phyloP scores from a whole-genome alignment of 2,329 filamentous ascomycete species.

The Pyricularia pennisetigena region DNA sequence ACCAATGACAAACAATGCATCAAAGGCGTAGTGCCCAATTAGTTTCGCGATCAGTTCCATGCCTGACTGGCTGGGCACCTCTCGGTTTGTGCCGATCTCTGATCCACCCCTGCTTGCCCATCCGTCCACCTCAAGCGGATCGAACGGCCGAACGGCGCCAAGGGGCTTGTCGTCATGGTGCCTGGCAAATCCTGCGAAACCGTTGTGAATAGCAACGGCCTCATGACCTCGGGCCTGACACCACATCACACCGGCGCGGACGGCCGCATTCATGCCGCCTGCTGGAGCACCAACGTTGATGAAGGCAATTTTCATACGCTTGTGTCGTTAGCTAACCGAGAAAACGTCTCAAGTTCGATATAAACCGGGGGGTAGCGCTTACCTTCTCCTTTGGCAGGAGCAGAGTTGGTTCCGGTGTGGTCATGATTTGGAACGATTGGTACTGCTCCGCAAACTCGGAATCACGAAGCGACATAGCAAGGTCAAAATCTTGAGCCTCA shows the following conservation, averaged over 20 bases:
- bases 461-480: slow-evolving; percentile 80
- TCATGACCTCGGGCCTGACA: slow-evolving; percentile 88
- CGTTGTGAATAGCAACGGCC: slow-evolving; percentile 88
- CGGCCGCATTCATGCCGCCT: slow-evolving; percentile 96
- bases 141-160: slow-evolving; percentile 73
- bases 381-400: slow-evolving; percentile 63
- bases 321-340: slow-evolving; percentile 17
- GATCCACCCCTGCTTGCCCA: slow-evolving; percentile 97
- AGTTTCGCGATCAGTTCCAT: slow-evolving; percentile 74
- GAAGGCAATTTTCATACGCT: slow-evolving; percentile 89
- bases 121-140: slow-evolving; percentile 88
- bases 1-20: slow-evolving; percentile 84
- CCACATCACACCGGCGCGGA: slow-evolving; percentile 86
- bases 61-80: slow-evolving; percentile 76
- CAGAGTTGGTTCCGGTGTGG: slow-evolving; percentile 59
- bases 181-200: slow-evolving; percentile 85
- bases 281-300: slow-evolving; percentile 95
- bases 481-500: slow-evolving; percentile 73
- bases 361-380: slow-evolving; percentile 15
- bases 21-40: slow-evolving; percentile 79
- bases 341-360: not conserved
- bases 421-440: slow-evolving; percentile 82
- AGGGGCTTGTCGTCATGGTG: slow-evolving; percentile 79
- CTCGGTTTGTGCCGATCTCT: slow-evolving; percentile 95
- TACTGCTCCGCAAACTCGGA: slow-evolving; percentile 92